These are phyloP conservation scores for Stagonosporopsis chrysanthemi DNA, from an alignment of 2,329 filamentous ascomycete genomes.

Conservation along the genomic window DNA sequence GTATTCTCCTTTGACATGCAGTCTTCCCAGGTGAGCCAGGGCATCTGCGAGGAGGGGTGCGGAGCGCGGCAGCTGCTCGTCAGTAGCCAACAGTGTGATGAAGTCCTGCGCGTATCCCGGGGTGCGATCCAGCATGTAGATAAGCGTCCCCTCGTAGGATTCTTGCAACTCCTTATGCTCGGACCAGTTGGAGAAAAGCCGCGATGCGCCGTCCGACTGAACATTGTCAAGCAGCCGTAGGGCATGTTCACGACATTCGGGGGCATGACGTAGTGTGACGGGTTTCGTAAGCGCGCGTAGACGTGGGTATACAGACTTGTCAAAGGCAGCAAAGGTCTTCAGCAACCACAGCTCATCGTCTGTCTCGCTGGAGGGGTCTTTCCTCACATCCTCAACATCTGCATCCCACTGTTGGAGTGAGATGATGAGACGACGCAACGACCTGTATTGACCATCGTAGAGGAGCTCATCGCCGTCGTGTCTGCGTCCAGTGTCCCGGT, in stretches of 20 bases:
- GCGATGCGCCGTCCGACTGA: slow-evolving; percentile 9
- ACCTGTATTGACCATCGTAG: slow-evolving; percentile 39
- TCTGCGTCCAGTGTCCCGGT: neutral
- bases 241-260: slow-evolving; percentile 21
- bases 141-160: slow-evolving; percentile 32
- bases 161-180: slow-evolving; percentile 20
- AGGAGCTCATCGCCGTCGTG: slow-evolving; percentile 5
- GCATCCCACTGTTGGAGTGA: slow-evolving; percentile 24
- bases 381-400: slow-evolving; percentile 19
- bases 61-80: slow-evolving; percentile 39
- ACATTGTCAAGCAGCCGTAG: slow-evolving; percentile 23
- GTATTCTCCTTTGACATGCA: slow-evolving; percentile 31
- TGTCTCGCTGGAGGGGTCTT: neutral
- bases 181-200: slow-evolving; percentile 32
- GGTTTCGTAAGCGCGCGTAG: slow-evolving; percentile 25
- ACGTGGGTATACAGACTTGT: slow-evolving; percentile 28
- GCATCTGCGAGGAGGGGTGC: slow-evolving; percentile 52
- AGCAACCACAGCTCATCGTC: slow-evolving; percentile 17
- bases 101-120: slow-evolving; percentile 40
- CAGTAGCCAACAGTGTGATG: slow-evolving; percentile 31
- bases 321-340: slow-evolving; percentile 38
- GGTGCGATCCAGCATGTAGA: slow-evolving; percentile 40
- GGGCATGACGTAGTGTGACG: slow-evolving; percentile 33
- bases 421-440: slow-evolving; percentile 37
- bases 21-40: slow-evolving; percentile 53